phyloP scores from a whole-genome alignment of 176 grass and related monocot genomes.

The Sorghum bicolor region Sorghum_bicolor_NCBIv3 NC_012878.2:50872501-50873000 shows the following conservation, averaged over 20 bases:
- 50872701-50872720: no score
- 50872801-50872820: no score
- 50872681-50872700: no score
- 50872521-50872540: neutral
- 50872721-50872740: no score
- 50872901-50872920: neutral
- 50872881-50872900: neutral
- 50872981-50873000: neutral
- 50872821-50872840: neutral
- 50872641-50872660: neutral
- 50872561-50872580: neutral
- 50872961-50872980: neutral
- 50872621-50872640: neutral
- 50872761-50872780: no score
- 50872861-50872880: conserved; percentile 13
- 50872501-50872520: neutral
- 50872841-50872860: neutral
- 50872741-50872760: no score
- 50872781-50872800: no score
- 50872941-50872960: neutral
- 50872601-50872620: neutral
- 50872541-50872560: neutral
- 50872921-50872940: neutral
- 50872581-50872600: neutral
- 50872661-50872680: neutral